These are phyloP conservation scores for Claviceps purpurea DNA, from an alignment of 2,329 filamentous ascomycete species.

Conservation along the genomic window DNA sequence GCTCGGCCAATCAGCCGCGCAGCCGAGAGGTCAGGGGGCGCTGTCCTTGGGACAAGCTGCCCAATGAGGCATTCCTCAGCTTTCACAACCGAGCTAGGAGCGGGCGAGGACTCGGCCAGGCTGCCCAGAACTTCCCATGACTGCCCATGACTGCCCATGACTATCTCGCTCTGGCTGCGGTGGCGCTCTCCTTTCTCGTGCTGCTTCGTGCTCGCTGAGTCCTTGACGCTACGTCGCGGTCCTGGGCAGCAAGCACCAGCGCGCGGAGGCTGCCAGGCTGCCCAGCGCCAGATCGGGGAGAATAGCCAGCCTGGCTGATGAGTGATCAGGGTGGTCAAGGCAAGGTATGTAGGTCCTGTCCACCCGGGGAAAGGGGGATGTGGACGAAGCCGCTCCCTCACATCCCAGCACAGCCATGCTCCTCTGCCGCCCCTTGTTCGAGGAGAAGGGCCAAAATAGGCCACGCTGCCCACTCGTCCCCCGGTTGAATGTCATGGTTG, in stretches of 20 bases:
- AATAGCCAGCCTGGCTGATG: not conserved
- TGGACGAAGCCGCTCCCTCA: constrained; percentile 3
- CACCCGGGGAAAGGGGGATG: not conserved
- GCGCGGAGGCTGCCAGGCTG: not conserved
- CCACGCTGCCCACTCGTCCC: constrained; percentile 1
- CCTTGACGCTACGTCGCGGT: not conserved
- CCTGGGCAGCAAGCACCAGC: constrained; percentile 8
- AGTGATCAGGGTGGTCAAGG: not conserved
- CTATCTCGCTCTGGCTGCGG: not conserved
- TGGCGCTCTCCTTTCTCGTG: constrained; percentile 2
- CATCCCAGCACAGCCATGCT: constrained; percentile 5
- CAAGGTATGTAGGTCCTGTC: not conserved
- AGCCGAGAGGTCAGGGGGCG: constrained; percentile 22
- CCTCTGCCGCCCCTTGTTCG: constrained; percentile 7
- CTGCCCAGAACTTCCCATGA: constrained; percentile 12
- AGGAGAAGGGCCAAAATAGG: not conserved
- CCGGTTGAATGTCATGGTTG: constrained; percentile 2
- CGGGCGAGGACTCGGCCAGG: constrained; percentile 25
- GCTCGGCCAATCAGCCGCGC: constrained; percentile 35
- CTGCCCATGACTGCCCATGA: constrained; percentile 1
- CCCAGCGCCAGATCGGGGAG: not conserved
- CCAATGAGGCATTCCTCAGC: constrained; percentile 35
- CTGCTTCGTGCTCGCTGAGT: constrained; percentile 2
- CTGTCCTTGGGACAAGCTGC: constrained; percentile 26
- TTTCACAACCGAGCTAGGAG: constrained; percentile 31